Percentiles rank a stretch among this genome's conserved stretches.
These are phyloP conservation scores for Exsudoporus frostii DNA, from an alignment of 768 basidiomycete genomes.

Conservation along the genomic window DNA sequence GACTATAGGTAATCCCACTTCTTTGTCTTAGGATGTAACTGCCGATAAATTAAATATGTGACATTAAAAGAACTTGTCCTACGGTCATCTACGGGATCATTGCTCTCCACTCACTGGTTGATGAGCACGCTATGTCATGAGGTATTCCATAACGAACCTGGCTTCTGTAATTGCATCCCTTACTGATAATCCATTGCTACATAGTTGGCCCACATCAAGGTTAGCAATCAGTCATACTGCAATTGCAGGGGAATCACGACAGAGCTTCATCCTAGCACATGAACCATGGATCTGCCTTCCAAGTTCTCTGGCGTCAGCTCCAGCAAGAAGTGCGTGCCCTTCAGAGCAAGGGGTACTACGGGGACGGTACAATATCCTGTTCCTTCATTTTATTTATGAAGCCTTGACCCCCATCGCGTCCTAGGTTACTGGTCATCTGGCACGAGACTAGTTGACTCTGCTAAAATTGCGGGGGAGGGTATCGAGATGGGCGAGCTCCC, in stretches of 20 bases:
- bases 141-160: slow-evolving; percentile 39
- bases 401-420: slow-evolving; percentile 1
- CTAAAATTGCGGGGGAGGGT: slow-evolving; percentile 47
- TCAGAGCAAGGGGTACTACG: slow-evolving; percentile 76
- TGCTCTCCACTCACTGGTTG: slow-evolving; percentile 62
- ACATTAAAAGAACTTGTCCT: slow-evolving; percentile 64
- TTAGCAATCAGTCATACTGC: slow-evolving; percentile 22
- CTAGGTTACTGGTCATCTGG: slow-evolving; percentile 84
- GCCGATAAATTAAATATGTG: background rate
- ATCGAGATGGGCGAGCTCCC: slow-evolving; percentile 59
- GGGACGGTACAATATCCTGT: slow-evolving; percentile 55
- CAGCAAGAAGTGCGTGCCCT: slow-evolving; percentile 62
- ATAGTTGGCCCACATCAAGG: slow-evolving; percentile 87
- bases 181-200: slow-evolving; percentile 6
- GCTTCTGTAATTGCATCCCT: background rate
- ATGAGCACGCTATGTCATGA: slow-evolving; percentile 83
- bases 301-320: slow-evolving; percentile 68
- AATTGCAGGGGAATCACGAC: background rate
- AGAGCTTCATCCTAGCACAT: slow-evolving; percentile 50
- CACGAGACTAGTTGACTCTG: slow-evolving; percentile 63
- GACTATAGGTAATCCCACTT: slow-evolving; percentile 53
- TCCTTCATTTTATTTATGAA: background rate
- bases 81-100: slow-evolving; percentile 55
- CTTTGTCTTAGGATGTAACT: background rate
- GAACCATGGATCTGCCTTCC: slow-evolving; percentile 77